Evolutionary conservation across 2,329 filamentous ascomycete genomes (phyloP).

Genomic region (Arthroderma sp.): DNA sequence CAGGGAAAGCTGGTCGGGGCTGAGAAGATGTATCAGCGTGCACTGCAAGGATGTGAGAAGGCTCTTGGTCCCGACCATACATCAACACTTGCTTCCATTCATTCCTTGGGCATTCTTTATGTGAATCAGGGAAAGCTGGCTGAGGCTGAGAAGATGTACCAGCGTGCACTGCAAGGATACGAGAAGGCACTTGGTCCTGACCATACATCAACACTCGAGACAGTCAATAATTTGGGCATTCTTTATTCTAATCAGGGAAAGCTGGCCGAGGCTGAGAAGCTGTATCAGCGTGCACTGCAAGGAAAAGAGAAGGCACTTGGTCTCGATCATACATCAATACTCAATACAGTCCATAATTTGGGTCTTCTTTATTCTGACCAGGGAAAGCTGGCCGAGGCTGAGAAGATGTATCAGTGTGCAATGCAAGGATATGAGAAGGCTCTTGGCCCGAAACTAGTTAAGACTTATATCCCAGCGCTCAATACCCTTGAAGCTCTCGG

Average conservation of each 20-base stretch:
- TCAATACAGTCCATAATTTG: background rate
- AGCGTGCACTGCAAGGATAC: background rate
- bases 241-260: background rate
- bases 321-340: conserved; percentile 1
- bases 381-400: conserved; percentile 1
- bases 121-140: background rate
- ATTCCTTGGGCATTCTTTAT: background rate
- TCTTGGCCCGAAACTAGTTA: background rate
- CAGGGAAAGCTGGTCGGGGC: conserved; percentile 2
- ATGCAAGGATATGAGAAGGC: background rate
- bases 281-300: background rate
- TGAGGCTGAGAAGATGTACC: conserved; percentile 2
- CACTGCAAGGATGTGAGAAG: background rate
- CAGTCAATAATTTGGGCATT: background rate
- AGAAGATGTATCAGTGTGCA: conserved; percentile 1
- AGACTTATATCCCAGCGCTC: too few relatives aligned
- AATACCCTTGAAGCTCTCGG: too few relatives aligned
- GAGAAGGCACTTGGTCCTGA: conserved; percentile 1
- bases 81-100: background rate
- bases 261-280: conserved; percentile 2
- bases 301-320: background rate
- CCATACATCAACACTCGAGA: conserved; percentile 1
- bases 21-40: conserved; percentile 1
- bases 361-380: background rate
- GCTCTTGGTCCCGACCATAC: conserved; percentile 1